Conservation (phyloP, 371 early-diverging fungal species). For the Scutellospora calospora region DNA sequence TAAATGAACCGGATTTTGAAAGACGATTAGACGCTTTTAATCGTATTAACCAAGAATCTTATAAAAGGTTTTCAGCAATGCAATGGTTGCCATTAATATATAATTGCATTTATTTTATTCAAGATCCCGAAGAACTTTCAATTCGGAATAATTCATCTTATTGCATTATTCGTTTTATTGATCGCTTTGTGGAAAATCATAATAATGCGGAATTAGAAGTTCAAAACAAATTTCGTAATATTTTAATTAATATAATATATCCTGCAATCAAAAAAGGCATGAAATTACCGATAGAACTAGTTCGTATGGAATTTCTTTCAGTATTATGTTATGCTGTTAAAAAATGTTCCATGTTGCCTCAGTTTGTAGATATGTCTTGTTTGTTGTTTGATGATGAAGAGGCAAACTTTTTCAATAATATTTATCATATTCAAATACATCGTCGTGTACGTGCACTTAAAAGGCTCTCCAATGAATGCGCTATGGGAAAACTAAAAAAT, state of each 20-base stretch:
- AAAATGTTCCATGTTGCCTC: conserved; percentile 62
- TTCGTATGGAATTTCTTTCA: conserved; percentile 76
- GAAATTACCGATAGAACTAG: conserved; percentile 63
- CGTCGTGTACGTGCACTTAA: conserved; percentile 86
- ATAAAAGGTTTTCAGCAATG: conserved; percentile 62
- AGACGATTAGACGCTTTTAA: conserved; percentile 80
- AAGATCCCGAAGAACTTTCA: conserved; percentile 87
- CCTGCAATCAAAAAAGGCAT: conserved; percentile 83
- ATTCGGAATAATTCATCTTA: conserved; percentile 85
- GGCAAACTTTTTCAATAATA: conserved; percentile 88
- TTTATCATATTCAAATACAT: conserved; percentile 93
- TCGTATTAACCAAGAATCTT: conserved; percentile 71
- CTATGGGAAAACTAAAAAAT: conserved; percentile 57
- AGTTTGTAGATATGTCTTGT: conserved; percentile 73
- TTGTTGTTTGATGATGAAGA: conserved; percentile 79
- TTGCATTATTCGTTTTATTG: conserved; percentile 73
- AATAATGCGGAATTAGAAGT: conserved; percentile 50
- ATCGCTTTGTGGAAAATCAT: conserved; percentile 55
- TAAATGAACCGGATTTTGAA: conserved; percentile 93
- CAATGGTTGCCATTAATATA: conserved; percentile 95
- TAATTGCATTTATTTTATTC: conserved; percentile 81
- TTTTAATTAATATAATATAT: conserved; percentile 71
- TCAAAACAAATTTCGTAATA: conserved; percentile 53
- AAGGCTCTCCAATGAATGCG: conserved; percentile 72
- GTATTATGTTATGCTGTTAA: conserved; percentile 72